Evolutionary conservation across 2,329 filamentous ascomycete species (phyloP).

Genomic region (Xylaria arbuscula): DNA sequence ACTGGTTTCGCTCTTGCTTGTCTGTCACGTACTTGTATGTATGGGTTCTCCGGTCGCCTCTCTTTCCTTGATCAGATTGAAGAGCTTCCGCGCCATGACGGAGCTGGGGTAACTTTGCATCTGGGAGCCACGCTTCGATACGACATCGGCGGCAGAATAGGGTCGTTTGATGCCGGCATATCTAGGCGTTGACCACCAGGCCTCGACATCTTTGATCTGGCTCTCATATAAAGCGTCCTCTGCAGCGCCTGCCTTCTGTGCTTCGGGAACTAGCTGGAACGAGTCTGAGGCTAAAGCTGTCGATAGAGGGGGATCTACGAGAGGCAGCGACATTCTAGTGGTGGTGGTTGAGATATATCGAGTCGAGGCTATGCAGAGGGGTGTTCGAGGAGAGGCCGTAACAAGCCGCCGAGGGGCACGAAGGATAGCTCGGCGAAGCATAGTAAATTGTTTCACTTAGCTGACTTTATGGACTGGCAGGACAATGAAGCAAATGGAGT

Average conservation of each 20-base stretch:
- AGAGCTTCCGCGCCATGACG: constrained; percentile 93
- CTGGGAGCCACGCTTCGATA: constrained; percentile 90
- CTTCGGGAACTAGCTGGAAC: constrained; percentile 85
- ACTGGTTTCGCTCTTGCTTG: not conserved
- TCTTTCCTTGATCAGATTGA: constrained; percentile 84
- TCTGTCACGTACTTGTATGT: constrained; percentile 78
- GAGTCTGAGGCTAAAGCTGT: constrained; percentile 74
- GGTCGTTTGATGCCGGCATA: constrained; percentile 91
- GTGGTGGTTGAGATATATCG: constrained; percentile 56
- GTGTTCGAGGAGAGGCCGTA: constrained; percentile 39
- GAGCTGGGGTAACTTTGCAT: constrained; percentile 92
- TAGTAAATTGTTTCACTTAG: constrained; percentile 29
- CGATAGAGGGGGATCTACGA: constrained; percentile 71
- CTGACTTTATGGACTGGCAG: not conserved
- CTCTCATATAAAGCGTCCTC: constrained; percentile 89
- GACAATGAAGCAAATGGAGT: constrained; percentile 1
- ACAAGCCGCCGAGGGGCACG: constrained; percentile 45
- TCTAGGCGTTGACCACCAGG: constrained; percentile 89
- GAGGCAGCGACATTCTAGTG: constrained; percentile 64
- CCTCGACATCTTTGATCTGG: constrained; percentile 84
- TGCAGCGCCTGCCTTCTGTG: constrained; percentile 78
- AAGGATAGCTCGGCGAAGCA: constrained; percentile 48
- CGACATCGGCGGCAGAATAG: constrained; percentile 90
- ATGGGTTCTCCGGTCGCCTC: constrained; percentile 84
- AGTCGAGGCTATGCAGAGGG: constrained; percentile 36